Percentiles rank a stretch among this genome's conserved stretches.
Evolutionary conservation across 176 grass and related monocot genomes (phyloP).

Genomic region (Panicum miliaceum): DNA sequence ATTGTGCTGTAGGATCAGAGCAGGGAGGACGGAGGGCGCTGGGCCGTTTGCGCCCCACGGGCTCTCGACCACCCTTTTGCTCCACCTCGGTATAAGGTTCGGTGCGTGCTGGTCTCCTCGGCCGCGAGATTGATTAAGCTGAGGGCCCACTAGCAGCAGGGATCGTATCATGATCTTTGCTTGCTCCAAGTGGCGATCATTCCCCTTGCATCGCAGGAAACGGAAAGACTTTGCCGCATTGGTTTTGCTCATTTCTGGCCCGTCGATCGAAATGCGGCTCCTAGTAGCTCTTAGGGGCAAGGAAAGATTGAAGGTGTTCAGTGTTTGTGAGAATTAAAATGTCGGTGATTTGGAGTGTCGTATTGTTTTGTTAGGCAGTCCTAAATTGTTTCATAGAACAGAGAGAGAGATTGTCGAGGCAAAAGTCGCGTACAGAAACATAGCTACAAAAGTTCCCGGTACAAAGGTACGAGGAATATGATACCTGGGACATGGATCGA

Average conservation of each 20-base stretch:
- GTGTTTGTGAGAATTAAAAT: neutral
- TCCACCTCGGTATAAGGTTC: constrained; percentile 39
- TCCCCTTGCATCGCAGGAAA: neutral
- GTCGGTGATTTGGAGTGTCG: neutral
- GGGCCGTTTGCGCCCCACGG: constrained; percentile 27
- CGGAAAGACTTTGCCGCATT: neutral
- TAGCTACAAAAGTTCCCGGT: too few species aligned
- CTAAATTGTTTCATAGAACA: too few species aligned
- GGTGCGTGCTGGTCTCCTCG: neutral
- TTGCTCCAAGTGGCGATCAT: constrained; percentile 26
- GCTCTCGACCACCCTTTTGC: constrained; percentile 51
- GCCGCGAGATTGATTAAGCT: constrained; percentile 38
- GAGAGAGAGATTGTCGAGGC: too few species aligned
- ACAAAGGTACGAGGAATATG: too few species aligned
- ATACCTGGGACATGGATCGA: too few species aligned
- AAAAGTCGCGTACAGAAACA: too few species aligned
- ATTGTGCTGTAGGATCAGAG: neutral
- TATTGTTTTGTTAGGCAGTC: too few species aligned
- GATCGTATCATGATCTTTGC: constrained; percentile 50
- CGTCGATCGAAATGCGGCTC: neutral
- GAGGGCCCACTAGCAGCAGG: constrained; percentile 3
- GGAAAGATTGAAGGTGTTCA: neutral
- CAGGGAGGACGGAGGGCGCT: constrained; percentile 31
- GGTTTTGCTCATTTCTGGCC: neutral
- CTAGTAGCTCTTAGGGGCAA: constrained; percentile 29